Percentiles rank a stretch among this genome's conserved stretches.
phyloP scores from a whole-genome alignment of 2,329 filamentous ascomycete genomes.

The Aureobasidium sp. region DNA sequence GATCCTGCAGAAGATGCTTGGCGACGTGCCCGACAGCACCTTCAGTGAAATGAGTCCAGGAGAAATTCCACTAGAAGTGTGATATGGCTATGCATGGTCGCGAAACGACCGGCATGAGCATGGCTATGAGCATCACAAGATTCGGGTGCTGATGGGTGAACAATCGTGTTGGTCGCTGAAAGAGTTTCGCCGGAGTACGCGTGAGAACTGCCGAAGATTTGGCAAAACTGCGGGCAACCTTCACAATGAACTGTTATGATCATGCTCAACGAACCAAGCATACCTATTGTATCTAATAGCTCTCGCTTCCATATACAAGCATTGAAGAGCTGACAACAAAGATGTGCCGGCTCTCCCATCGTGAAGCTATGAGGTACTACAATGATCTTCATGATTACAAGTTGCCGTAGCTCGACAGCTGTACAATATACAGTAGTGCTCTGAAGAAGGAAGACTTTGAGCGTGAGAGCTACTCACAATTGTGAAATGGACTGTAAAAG shows the following conservation, averaged over 20 bases:
- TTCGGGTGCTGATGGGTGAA: neutral
- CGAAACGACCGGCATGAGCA: neutral
- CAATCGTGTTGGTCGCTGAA: neutral
- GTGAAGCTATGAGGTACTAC: too few species aligned
- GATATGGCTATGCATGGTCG: too few species aligned
- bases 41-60: too few species aligned
- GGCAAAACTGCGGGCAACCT: conserved; percentile 2
- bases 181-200: neutral
- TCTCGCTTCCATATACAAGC: neutral
- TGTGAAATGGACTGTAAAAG: neutral
- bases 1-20: neutral
- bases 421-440: neutral
- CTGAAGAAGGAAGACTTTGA: neutral
- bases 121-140: neutral
- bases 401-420: neutral
- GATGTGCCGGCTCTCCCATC: too few species aligned
- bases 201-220: neutral
- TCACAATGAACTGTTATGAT: neutral
- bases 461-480: neutral
- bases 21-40: neutral
- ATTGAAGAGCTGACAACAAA: neutral
- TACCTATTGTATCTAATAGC: neutral
- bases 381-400: too few species aligned
- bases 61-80: neutral
- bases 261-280: neutral